Evolutionary conservation across 352 stramenopile genomes (phyloP).

Genomic region (Phytophthora chlamydospora): DNA sequence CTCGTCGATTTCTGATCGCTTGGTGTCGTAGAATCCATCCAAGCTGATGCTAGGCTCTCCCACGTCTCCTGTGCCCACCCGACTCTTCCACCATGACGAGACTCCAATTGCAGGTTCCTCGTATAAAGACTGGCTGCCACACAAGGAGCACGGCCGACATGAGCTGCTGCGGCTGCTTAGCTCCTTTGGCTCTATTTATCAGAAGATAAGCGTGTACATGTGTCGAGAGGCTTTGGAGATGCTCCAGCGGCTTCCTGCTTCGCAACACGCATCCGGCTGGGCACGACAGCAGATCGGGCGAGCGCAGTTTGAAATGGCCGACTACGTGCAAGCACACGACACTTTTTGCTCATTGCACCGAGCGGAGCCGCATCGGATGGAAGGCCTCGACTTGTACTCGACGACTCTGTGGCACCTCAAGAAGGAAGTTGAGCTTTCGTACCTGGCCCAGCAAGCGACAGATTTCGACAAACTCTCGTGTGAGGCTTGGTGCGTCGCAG

Average conservation of each 20-base stretch:
- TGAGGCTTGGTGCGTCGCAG: constrained; percentile 96
- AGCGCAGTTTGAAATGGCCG: constrained; percentile 95
- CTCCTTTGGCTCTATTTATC: constrained; percentile 79
- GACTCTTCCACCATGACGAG: constrained; percentile 26
- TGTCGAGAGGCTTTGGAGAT: constrained; percentile 90
- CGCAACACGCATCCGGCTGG: constrained; percentile 94
- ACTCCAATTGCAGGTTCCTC: constrained; percentile 16
- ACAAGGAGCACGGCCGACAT: constrained; percentile 30
- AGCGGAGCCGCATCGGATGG: constrained; percentile 93
- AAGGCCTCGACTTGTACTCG: constrained; percentile 94
- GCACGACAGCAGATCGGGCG: constrained; percentile 93
- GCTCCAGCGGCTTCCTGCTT: constrained; percentile 80
- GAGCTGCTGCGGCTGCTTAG: constrained; percentile 61
- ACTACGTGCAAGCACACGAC: constrained; percentile 92
- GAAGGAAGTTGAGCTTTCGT: constrained; percentile 97
- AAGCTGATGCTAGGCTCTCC: constrained; percentile 27
- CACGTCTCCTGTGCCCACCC: constrained; percentile 23
- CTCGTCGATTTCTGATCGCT: constrained; percentile 5
- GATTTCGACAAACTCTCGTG: constrained; percentile 94
- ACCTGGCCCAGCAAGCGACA: constrained; percentile 93
- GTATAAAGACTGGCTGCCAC: constrained; percentile 8
- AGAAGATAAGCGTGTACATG: constrained; percentile 75
- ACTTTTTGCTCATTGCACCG: constrained; percentile 91
- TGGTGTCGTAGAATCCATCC: constrained; percentile 24
- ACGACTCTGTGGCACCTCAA: constrained; percentile 98